Evolutionary conservation across 768 basidiomycete species (phyloP).

Genomic region (Wakefieldia striispora): DNA sequence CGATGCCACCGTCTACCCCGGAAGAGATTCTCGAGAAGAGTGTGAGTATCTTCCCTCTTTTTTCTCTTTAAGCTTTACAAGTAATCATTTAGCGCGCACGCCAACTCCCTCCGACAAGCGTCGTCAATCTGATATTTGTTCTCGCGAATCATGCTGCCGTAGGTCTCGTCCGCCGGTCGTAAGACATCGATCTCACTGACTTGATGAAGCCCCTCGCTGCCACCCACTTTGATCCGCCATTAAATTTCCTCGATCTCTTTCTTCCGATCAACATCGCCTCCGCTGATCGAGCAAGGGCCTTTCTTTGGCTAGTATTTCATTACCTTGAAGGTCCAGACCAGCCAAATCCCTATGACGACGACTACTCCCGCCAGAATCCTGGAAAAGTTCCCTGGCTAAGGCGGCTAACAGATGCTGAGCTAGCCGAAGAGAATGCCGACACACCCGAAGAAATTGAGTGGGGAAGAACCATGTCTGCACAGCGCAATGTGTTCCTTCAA

Average conservation of each 20-base stretch:
- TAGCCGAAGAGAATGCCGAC: slow-evolving; percentile 72
- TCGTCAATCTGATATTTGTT: slow-evolving; percentile 84
- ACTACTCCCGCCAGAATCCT: slow-evolving; percentile 52
- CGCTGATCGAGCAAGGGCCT: slow-evolving; percentile 67
- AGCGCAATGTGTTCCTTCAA: slow-evolving; percentile 69
- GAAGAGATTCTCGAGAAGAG: slow-evolving; percentile 67
- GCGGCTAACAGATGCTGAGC: slow-evolving; percentile 53
- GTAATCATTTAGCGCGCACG: slow-evolving; percentile 46
- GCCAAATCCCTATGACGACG: slow-evolving; percentile 76
- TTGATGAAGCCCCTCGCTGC: slow-evolving; percentile 51
- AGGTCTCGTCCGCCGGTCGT: slow-evolving; percentile 27
- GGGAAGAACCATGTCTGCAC: slow-evolving; percentile 71
- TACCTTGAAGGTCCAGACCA: slow-evolving; percentile 68
- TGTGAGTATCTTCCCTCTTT: slow-evolving; percentile 40
- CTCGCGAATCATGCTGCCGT: slow-evolving; percentile 78
- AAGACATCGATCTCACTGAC: slow-evolving; percentile 8
- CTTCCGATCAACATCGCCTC: slow-evolving; percentile 74
- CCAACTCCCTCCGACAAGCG: slow-evolving; percentile 74
- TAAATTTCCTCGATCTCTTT: slow-evolving; percentile 85
- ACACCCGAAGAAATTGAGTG: slow-evolving; percentile 73
- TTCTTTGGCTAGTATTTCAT: slow-evolving; percentile 82
- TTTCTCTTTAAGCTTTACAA: slow-evolving; percentile 3
- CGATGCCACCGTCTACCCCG: slow-evolving; percentile 67
- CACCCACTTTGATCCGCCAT: slow-evolving; percentile 68
- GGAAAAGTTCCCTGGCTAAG: slow-evolving; percentile 66